Evolutionary conservation across 345 rosid genomes (phyloP).

Genomic region (Diplotaxis tenuifolia): DNA sequence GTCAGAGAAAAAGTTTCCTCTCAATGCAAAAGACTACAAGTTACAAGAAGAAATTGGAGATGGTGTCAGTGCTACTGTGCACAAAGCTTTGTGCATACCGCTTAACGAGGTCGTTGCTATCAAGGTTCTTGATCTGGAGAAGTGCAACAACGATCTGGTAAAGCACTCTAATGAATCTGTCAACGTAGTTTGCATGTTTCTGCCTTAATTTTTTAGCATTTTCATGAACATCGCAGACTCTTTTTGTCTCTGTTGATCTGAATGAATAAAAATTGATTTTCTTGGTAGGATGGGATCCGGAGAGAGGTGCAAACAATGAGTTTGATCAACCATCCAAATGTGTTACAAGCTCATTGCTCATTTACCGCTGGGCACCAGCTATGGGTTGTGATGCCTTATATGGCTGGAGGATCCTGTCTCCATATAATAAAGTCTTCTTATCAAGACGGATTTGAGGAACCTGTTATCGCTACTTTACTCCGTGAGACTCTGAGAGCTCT

Average conservation of each 20-base stretch:
- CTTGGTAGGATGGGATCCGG: constrained; percentile 85
- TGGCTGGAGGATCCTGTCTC: constrained; percentile 98
- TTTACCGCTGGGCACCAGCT: constrained; percentile 77
- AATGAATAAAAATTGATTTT: constrained; percentile 23
- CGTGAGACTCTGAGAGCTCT: constrained; percentile 93
- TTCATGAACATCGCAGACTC: neutral
- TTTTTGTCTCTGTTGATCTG: constrained; percentile 17
- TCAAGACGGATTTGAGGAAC: constrained; percentile 94
- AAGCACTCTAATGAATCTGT: constrained; percentile 14
- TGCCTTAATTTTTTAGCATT: neutral
- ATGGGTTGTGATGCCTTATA: constrained; percentile 99
- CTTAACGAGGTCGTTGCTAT: constrained; percentile 84
- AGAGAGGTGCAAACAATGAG: constrained; percentile 97
- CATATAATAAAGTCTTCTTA: constrained; percentile 84
- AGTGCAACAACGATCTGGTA: constrained; percentile 93
- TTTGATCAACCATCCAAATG: constrained; percentile 83
- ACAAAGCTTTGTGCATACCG: constrained; percentile 88
- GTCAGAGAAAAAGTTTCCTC: constrained; percentile 78
- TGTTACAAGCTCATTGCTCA: constrained; percentile 86
- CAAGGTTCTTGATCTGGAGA: constrained; percentile 96
- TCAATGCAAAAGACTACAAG: constrained; percentile 71
- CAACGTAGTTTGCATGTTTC: constrained; percentile 18
- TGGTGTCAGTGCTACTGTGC: constrained; percentile 92
- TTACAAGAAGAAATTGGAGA: constrained; percentile 94
- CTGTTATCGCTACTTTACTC: constrained; percentile 85